Evolutionary conservation across 371 early-diverging fungal species (phyloP).

Genomic region (Rhizopus delemar): DNA sequence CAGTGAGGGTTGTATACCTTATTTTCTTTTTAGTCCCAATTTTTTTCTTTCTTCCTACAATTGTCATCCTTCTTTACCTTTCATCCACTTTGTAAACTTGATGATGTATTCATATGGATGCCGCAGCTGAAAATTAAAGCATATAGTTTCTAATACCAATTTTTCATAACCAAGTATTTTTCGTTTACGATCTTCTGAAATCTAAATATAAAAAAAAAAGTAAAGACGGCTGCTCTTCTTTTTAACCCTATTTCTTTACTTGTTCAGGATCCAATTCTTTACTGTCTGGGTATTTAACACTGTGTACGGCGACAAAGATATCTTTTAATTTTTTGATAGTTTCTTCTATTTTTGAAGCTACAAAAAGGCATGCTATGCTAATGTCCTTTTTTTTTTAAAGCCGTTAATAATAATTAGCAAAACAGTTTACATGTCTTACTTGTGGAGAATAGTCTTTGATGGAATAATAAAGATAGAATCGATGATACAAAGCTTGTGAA

Average conservation of each 20-base stretch:
- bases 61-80: conserved; percentile 38
- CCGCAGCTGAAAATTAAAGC: conserved; percentile 65
- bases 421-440: conserved; percentile 15
- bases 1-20: conserved; percentile 27
- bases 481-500: conserved; percentile 72
- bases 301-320: conserved; percentile 66
- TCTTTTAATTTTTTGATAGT: conserved; percentile 76
- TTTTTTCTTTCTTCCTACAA: background rate
- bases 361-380: conserved; percentile 69
- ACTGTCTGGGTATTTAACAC: conserved; percentile 55
- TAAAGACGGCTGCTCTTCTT: background rate
- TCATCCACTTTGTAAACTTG: conserved; percentile 62
- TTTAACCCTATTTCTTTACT: conserved; percentile 9
- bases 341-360: conserved; percentile 78
- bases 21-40: background rate
- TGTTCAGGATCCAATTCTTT: conserved; percentile 62
- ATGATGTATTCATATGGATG: conserved; percentile 65
- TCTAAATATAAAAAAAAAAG: conserved; percentile 11
- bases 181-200: conserved; percentile 59
- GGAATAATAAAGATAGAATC: conserved; percentile 68
- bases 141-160: conserved; percentile 60
- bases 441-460: conserved; percentile 47
- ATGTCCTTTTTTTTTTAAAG: conserved; percentile 41
- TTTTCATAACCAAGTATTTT: conserved; percentile 61
- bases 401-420: background rate